A percentile compares a stretch with the other conserved stretches of the same genome.
Evolutionary conservation across 371 early-diverging fungal species (phyloP).

Genomic region (Lichtheimia hyalospora): DNA sequence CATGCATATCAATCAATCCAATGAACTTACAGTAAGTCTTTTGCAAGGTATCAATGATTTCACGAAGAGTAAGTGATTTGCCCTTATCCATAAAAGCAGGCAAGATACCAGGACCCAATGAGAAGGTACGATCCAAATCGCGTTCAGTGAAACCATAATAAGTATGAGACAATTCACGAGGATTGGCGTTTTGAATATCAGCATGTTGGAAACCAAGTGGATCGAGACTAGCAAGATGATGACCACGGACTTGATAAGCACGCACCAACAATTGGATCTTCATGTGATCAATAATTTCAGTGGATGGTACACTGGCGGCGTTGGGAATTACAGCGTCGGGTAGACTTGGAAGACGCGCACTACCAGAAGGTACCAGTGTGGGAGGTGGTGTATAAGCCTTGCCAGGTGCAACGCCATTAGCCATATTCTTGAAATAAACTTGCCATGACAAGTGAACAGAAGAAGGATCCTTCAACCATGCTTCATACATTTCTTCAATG

Average conservation of each 20-base stretch:
- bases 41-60: constrained; percentile 83
- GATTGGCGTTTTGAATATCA: constrained; percentile 59
- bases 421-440: constrained; percentile 93
- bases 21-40: constrained; percentile 80
- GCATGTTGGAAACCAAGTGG: constrained; percentile 84
- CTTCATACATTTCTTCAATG: constrained; percentile 95
- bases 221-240: constrained; percentile 92
- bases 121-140: constrained; percentile 90
- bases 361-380: constrained; percentile 69
- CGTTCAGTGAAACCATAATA: constrained; percentile 94
- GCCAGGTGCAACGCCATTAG: constrained; percentile 67
- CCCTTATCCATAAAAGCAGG: constrained; percentile 78
- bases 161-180: constrained; percentile 82
- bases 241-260: constrained; percentile 97
- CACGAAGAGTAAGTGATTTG: constrained; percentile 79
- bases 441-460: constrained; percentile 98
- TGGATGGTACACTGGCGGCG: constrained; percentile 25
- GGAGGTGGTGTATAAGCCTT: constrained; percentile 84
- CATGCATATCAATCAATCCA: not conserved
- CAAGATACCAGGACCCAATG: constrained; percentile 92
- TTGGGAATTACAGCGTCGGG: constrained; percentile 39
- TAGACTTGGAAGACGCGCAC: constrained; percentile 66
- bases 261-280: constrained; percentile 97
- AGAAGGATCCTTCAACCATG: constrained; percentile 89
- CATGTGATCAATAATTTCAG: constrained; percentile 89